Evolutionary conservation across 345 rosid species (phyloP), one percentile per base, ranked within the genome.

Genomic region (Acer yangbiense): DNA sequence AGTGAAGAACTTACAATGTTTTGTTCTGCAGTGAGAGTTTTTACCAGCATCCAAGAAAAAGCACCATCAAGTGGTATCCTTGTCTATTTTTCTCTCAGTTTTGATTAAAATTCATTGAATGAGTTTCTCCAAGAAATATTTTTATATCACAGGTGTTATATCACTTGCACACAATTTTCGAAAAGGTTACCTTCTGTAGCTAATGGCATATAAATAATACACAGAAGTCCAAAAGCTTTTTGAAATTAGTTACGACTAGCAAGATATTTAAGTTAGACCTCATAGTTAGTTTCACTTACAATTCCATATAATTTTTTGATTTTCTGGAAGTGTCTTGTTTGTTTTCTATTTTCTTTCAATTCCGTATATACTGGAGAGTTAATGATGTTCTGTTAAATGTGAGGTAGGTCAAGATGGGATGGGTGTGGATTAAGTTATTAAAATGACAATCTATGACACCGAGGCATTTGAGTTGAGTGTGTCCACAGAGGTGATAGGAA

Each of bases 1-100:
- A 66, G 21, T 29, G 35, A 55, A 35, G 16, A 12, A 12, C 32
- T 69, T 57, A 25, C 35, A 6, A 39, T 54, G 69, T 76, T 54
- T 52, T 84, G 52, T 73, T 58, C 76, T 72, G 83, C 93, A 95
- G 97, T 91, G 75, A 88, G 98, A 80, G 95, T 95, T 58, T 95
- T 95, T 83, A 95, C 99, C 69, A 88, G 98, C 86, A 50, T 93
- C 82, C 99, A 95, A 83, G 99, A 93, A 81, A 90, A 91, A 70
- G 98, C 99, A 18, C 98, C 98, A 46, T 9, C 77, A 66, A 93
- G 89, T 79, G 94, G 98, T 95, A 95, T 89, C 88, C 93, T 89
- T 88, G 4, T 77, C 74, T 57, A 32, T 52, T 44, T 77, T 71
- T 54, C 14, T 25, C 14, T 25, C 58, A 14, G n/a, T 57, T 50